Evolutionary conservation across 257 asterid genomes (phyloP).

Genomic region (Solanum etuberosum): DNA sequence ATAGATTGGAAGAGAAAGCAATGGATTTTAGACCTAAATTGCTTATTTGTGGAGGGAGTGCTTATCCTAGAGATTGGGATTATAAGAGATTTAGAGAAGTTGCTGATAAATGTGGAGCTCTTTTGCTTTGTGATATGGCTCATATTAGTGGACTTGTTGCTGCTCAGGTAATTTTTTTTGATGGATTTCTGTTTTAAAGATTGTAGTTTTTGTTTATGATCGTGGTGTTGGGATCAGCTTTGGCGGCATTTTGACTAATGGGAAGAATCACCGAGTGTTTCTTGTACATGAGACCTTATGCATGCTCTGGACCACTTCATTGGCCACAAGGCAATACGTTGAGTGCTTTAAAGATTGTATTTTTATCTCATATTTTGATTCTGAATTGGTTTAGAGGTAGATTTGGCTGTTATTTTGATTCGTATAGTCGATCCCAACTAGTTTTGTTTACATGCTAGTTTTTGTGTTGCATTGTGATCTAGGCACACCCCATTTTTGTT

Average conservation of each 20-base stretch:
- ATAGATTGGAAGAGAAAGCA: slow-evolving; percentile 34
- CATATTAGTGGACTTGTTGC: slow-evolving; percentile 38
- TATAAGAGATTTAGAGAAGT: slow-evolving; percentile 28
- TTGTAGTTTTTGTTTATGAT: neutral
- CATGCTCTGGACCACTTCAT: neutral
- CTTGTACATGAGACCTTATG: neutral
- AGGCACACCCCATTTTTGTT: neutral
- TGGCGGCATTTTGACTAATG: fast-evolving
- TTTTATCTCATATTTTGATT: neutral
- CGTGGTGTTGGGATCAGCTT: neutral
- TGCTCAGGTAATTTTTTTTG: slow-evolving; percentile 17
- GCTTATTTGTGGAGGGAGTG: slow-evolving; percentile 42
- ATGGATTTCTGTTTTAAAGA: neutral
- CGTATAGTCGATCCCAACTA: neutral
- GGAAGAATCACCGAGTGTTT: neutral
- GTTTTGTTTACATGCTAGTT: neutral
- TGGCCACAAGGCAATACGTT: neutral
- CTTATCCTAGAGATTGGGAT: slow-evolving; percentile 41
- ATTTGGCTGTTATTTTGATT: neutral
- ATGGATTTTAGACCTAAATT: slow-evolving; percentile 34
- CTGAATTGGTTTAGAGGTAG: neutral
- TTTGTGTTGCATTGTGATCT: neutral
- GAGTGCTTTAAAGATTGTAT: neutral
- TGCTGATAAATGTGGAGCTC: slow-evolving; percentile 37
- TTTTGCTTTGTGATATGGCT: slow-evolving; percentile 36